Base-by-base conservation (phyloP, 208 protist species). In the Angomonas ambiguus region DNA sequence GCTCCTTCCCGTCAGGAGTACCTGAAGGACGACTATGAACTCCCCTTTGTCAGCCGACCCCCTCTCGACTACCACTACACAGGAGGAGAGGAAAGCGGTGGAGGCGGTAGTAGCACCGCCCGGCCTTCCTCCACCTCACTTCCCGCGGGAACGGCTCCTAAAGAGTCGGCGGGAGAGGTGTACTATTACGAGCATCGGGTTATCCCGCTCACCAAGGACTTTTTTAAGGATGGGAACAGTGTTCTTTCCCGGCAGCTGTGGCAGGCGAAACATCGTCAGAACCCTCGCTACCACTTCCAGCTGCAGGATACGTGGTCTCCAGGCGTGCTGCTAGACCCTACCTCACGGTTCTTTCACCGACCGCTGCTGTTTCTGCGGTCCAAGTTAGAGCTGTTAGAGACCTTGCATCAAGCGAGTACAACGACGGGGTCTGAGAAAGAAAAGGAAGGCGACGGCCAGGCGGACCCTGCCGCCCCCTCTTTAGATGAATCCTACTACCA, bases 231-330 rank as follows among this genome's bases (percentile, higher is more conserved):
- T 10, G 41, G 65, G 0, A 63, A 75, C 30, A 71, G 59, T 48
- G 24, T 77, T n/a, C 69, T 87, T 20, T 87, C 84, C 48, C 64
- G 65, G 51, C 82, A 87, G 75, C 71, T 87, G 8, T 71, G 74
- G 62, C 55, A 67, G 27, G 69, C 82, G 0, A 71, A 78, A 1
- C 41, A 51, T 30, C 67, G 62, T 0, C 77, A 87, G 62, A 78
- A 87, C 62, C 70, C 71, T 0, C 77, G 80, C 30, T 87, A 87
- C 31, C 80, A 87, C 65, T 87, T 87, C 66, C 64, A 81, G 24
- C 58, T 71, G 8, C 69, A 48, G 18, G 63, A 83, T 53, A 72
- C 61, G 55, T 77, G 71, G 63, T 79, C 80, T 51, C 77, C 80
- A 11, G 79, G 74, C 1, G 68, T 63, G 1, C 53, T 76, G 58